Evolutionary conservation across 2,329 filamentous ascomycete genomes (phyloP), one percentile per base, ranked within the genome.

Genomic region (Ilyonectria robusta): DNA sequence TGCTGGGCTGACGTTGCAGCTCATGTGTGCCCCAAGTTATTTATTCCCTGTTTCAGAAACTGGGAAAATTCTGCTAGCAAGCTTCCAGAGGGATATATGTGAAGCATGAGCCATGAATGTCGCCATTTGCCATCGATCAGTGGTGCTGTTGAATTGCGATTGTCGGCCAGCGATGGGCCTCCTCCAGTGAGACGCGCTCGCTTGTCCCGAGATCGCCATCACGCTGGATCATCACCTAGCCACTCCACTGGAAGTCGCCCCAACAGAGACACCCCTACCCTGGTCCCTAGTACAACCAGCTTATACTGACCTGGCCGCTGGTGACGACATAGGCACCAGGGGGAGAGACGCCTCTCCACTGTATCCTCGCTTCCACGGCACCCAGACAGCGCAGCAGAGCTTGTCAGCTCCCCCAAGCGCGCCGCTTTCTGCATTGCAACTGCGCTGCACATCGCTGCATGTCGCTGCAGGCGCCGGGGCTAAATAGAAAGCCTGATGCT

Each of bases 101-200:
- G 40, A 8, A 8, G 15, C 40, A 42, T n/a, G 40, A 35, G 17
- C 11, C 15, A 35, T 53, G 50, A 54, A 21, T 17, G 37, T 54
- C 31, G n/a, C n/a, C 46, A 17, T 53, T 33, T 35, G 13, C 33
- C 6, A 13, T 13, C 11, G n/a, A 13, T 13, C 11, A 10, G 44
- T 42, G 44, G 44, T 42, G 51, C 10, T 48, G 33, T 57, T 37
- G 59, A 62, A 65, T 59, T 65, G 62, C 26, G 61, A 64, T 64
- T 64, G 61, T 59, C 61, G 62, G 55, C 62, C 35, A 29, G 55
- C 26, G 31, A 54, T 31, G 59, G 44, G 23, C 42, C 31, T 21
- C 40, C 55, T 13, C 55, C 62, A 64, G 56, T 59, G 17, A 55
- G 40, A 59, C 42, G 9, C 48, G 19, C 62, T 65, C 62, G 56